Evolutionary conservation across 192 early-diverging fungal genomes (phyloP).

Genomic region (Mortierella antarctica): DNA sequence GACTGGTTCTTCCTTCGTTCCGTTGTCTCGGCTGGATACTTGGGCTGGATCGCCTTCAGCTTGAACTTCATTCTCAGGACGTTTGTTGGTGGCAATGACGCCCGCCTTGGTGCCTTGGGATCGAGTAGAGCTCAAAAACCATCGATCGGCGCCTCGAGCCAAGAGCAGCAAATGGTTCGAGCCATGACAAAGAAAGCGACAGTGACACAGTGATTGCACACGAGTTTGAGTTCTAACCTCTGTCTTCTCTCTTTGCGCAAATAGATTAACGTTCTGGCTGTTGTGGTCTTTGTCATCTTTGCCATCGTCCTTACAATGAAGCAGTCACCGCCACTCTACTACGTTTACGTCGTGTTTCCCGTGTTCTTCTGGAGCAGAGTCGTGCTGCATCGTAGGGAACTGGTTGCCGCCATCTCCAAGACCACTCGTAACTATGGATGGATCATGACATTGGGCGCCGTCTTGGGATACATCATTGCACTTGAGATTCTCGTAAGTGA

Average conservation of each 20-base stretch:
- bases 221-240: background rate
- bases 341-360: constrained; percentile 88
- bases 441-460: constrained; percentile 46
- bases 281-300: constrained; percentile 57
- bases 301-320: constrained; percentile 75
- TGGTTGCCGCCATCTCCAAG: constrained; percentile 29
- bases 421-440: constrained; percentile 27
- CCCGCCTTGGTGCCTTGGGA: constrained; percentile 31
- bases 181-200: background rate
- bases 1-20: constrained; percentile 94
- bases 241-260: background rate
- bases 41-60: constrained; percentile 92
- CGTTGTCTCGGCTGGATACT: constrained; percentile 85
- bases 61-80: constrained; percentile 79
- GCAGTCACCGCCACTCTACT: constrained; percentile 86
- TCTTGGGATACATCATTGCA: constrained; percentile 67
- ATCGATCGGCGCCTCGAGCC: constrained; percentile 4
- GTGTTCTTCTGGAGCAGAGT: constrained; percentile 86
- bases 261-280: constrained; percentile 55
- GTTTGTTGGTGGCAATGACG: constrained; percentile 62
- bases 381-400: constrained; percentile 47
- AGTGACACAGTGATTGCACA: no score
- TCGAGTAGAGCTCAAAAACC: constrained; percentile 1
- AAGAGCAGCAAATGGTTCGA: constrained; percentile 14
- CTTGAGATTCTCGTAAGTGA: constrained; percentile 82